Conservation (phyloP, 352 stramenopile species). For the Phytophthora quininea region DNA sequence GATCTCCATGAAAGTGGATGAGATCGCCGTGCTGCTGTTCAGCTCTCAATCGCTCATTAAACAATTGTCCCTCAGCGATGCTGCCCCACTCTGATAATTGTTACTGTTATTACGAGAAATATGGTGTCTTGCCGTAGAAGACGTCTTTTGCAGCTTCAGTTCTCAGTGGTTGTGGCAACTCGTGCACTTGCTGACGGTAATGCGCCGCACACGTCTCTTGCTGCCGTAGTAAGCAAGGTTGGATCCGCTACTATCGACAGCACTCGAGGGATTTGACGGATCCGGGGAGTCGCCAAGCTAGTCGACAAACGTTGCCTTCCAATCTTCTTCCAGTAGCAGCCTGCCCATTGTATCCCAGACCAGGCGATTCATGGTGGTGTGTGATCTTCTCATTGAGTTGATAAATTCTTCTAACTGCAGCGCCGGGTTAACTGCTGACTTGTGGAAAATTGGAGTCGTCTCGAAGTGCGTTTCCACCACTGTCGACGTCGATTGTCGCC, state of each 20-base stretch:
- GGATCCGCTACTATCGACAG: too few species aligned
- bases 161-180: too few species aligned
- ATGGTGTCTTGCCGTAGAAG: not conserved
- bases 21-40: too few species aligned
- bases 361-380: constrained; percentile 21
- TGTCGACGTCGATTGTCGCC: constrained; percentile 15
- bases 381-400: constrained; percentile 24
- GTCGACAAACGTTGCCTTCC: constrained; percentile 23
- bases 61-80: too few species aligned
- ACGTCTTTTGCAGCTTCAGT: too few species aligned
- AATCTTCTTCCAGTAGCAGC: constrained; percentile 42
- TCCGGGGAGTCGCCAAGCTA: not conserved
- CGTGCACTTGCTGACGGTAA: too few species aligned
- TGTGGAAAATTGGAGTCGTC: constrained; percentile 46
- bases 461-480: constrained; percentile 50
- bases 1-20: too few species aligned
- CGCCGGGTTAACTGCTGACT: constrained; percentile 33
- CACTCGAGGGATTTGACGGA: not conserved
- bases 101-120: too few species aligned
- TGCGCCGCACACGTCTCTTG: too few species aligned
- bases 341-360: constrained; percentile 30
- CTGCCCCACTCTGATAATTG: too few species aligned
- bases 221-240: too few species aligned
- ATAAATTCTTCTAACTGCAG: constrained; percentile 29
- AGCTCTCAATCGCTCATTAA: too few species aligned